Base-by-base conservation (phyloP, 1,139 yeast genomes). In the Lodderomyces orthopsilosis region DNA sequence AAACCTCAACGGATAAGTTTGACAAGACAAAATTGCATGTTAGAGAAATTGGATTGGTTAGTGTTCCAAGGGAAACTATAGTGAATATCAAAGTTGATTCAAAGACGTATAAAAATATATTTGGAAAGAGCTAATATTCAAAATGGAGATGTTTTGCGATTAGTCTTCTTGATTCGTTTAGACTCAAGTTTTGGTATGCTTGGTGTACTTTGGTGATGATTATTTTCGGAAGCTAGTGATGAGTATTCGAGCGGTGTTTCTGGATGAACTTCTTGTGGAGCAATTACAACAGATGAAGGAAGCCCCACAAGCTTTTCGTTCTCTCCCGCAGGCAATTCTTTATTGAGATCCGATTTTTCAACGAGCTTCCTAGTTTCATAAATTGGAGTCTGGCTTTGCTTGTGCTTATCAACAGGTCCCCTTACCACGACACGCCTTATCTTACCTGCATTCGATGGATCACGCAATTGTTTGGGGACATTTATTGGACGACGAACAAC, bases 31-130 rank as follows among this genome's bases (percentile, higher is more conserved):
- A 51, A 3, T 32, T 50, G 15, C 73, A 66, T 45, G 53, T 50
- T 26, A 57, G 78, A 53, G 72, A 68, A 41, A 55, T 72, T 39
- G 78, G 77, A 0, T 57, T 73, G 46, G 76, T 71, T n/a, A 73
- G 78, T 57, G 66, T 73, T 3, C 77, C 77, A 1, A 56, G 64
- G 47, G 60, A 58, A 2, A 59, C 64, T 38, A 59, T 72, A 5
- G 51, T 42, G 5, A 56, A 52, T 26, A 56, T 71, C 3, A 54
- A 52, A 38, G 55, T 68, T 41, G 62, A 61, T 37, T 51, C 56
- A 27, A 58, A 53, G 42, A 53, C 58, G 1, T 52, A 59, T 45
- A 45, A 46, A 13, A 45, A 40, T 26, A 45, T 50, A 41, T 49
- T 46, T 38, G 42, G 42, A 6, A 35, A 42, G 17, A 36, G 30